Evolutionary conservation across 805 yeast genomes (phyloP), one percentile per base, ranked within the genome.

Genomic region (Hanseniaspora vineae): DNA sequence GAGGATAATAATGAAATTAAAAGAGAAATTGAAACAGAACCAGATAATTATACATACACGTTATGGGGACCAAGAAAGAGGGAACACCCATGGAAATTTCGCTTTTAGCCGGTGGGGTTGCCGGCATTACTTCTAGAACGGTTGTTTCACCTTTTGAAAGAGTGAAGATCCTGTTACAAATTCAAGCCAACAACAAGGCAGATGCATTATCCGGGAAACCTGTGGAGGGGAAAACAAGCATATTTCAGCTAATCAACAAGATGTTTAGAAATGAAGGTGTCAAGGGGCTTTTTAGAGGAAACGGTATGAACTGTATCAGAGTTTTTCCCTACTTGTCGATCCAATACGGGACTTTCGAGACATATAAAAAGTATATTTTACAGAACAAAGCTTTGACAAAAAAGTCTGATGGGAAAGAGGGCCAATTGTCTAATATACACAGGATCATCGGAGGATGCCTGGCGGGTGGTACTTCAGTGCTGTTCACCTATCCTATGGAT

Each of bases 101-200:
- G 3, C 71, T 84, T 37, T 50, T 82, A 9, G 74, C 85, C 6
- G 94, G 94, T 14, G 92, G 92, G 6, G 56, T 79, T 9, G 90
- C 81, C 2, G 94, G 94, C 15, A 87, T 87, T 0, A 69, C 82
- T 0, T 84, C 95, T 1, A 71, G 97, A 47, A 90, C 97, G 0
- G 86, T 84, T 1, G 96, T 89, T 6, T 85, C 96, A 12, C 98
- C 98, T 1, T 80, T 90, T 65, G 98, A 90, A 63, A 71, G 98
- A 55, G 94, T 92, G 55, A 90, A 90, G 65, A 92, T 92, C 52
- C 65, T 90, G 23, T 77, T 88, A 56, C 98, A 90, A 65, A 79
- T 92, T 35, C 97, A 90, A 64, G 92, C 46, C 10, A 42, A 39
- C n/a, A 18, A 40, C 43, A 39, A 18, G 6, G 4, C 42, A 15